Conservation (phyloP, 2,329 filamentous ascomycete species). For the Coniochaeta ligniaria region DNA sequence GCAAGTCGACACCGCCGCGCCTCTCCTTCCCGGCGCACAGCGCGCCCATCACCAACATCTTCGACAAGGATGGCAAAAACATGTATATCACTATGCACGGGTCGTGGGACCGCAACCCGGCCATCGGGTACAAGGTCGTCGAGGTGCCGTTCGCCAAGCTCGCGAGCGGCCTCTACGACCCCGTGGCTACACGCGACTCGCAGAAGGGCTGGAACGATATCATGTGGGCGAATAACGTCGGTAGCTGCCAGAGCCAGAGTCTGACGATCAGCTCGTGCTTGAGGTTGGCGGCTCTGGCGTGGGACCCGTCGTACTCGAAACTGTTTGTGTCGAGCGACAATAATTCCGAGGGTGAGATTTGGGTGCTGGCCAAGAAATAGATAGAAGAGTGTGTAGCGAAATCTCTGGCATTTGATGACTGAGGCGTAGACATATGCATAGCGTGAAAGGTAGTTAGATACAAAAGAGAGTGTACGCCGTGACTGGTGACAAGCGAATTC, state of each 20-base stretch:
- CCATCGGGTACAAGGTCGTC: constrained; percentile 7
- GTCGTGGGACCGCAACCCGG: constrained; percentile 9
- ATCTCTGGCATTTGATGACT: background rate
- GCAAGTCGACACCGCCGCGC: constrained; percentile 3
- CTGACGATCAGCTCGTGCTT: constrained; percentile 5
- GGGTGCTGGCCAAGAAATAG: constrained; percentile 8
- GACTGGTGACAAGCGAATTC: background rate
- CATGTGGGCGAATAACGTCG: background rate
- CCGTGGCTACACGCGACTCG: constrained; percentile 2
- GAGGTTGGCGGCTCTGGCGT: constrained; percentile 5
- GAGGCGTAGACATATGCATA: too few species aligned
- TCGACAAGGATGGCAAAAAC: constrained; percentile 6
- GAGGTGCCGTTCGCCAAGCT: constrained; percentile 6
- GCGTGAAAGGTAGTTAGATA: too few species aligned
- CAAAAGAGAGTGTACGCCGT: background rate
- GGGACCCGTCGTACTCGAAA: constrained; percentile 6
- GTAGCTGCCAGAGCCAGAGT: constrained; percentile 1
- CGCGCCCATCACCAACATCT: constrained; percentile 7
- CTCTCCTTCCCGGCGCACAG: constrained; percentile 8
- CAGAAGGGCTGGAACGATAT: constrained; percentile 6
- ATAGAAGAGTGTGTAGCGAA: background rate
- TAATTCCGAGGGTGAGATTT: constrained; percentile 8
- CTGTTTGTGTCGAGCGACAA: constrained; percentile 9
- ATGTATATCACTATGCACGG: constrained; percentile 10
- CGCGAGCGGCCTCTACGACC: constrained; percentile 3